These are phyloP conservation scores for Fusarium avenaceum DNA, from an alignment of 2,329 filamentous ascomycete species.

Conservation along the genomic window DNA sequence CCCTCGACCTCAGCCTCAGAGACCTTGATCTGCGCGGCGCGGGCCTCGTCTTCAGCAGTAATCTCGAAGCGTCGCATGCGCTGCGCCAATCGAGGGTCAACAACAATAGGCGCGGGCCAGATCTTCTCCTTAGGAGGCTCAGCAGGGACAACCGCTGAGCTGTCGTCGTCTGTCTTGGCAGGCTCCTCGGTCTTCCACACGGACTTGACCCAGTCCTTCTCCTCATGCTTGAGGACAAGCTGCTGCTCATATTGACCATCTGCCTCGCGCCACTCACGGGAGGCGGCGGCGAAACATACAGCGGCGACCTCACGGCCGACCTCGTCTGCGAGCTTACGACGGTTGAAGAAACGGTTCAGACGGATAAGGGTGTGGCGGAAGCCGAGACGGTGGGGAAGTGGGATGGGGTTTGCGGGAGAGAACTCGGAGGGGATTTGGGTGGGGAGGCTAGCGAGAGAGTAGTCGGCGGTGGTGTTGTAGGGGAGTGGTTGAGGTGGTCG, in stretches of 20 bases:
- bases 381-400: conserved; percentile 90
- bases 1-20: conserved; percentile 78
- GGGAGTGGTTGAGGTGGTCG: conserved; percentile 75
- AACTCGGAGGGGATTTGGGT: conserved; percentile 76
- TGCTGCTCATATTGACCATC: conserved; percentile 60
- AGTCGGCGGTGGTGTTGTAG: conserved; percentile 81
- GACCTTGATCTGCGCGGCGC: conserved; percentile 72
- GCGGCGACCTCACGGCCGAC: conserved; percentile 90
- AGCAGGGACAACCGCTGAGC: conserved; percentile 51
- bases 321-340: conserved; percentile 85
- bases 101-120: conserved; percentile 79
- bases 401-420: conserved; percentile 78
- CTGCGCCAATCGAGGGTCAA: conserved; percentile 80
- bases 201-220: conserved; percentile 87
- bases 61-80: conserved; percentile 87
- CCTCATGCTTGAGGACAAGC: conserved; percentile 75
- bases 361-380: conserved; percentile 91
- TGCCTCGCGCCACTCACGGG: conserved; percentile 64
- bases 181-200: conserved; percentile 69
- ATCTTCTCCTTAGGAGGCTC: conserved; percentile 72
- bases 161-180: conserved; percentile 60
- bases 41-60: conserved; percentile 75
- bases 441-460: conserved; percentile 75
- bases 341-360: conserved; percentile 88
- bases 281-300: conserved; percentile 76